Conservation (phyloP, 441 rosid genomes). For the Geranium incanum region DNA sequence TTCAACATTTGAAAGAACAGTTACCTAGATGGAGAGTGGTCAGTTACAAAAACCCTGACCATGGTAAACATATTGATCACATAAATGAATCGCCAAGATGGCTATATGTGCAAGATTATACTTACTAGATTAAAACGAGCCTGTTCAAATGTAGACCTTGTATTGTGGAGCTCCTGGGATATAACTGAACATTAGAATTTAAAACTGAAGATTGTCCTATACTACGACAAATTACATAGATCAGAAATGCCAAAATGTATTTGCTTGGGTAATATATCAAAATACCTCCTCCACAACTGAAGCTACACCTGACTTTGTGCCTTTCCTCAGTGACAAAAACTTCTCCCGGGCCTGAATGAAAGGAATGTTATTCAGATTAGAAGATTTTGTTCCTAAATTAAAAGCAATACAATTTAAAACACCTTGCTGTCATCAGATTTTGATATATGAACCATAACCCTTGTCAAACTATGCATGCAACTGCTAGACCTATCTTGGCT, state of each 20-base stretch:
- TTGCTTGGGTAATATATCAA: not conserved
- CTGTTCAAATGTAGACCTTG: constrained; percentile 91
- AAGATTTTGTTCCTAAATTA: not conserved
- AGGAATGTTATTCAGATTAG: not conserved
- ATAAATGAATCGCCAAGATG: not conserved
- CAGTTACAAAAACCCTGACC: not conserved
- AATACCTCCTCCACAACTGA: constrained; percentile 75
- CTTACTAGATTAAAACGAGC: constrained; percentile 87
- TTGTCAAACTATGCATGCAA: not conserved
- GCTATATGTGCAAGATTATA: constrained; percentile 16
- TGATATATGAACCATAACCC: not conserved
- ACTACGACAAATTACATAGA: constrained; percentile 11
- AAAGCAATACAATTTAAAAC: not conserved
- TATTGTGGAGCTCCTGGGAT: constrained; percentile 81
- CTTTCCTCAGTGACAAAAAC: constrained; percentile 92
- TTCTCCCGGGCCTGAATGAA: constrained; percentile 81
- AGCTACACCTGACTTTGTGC: constrained; percentile 75
- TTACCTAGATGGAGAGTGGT: constrained; percentile 36
- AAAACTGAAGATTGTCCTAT: constrained; percentile 11
- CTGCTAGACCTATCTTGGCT: not conserved
- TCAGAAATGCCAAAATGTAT: constrained; percentile 11
- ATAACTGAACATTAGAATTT: constrained; percentile 24
- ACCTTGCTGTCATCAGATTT: not conserved
- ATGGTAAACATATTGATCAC: constrained; percentile 16
- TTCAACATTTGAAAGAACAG: constrained; percentile 73